Conservation (phyloP, 192 early-diverging fungal species). For the Coemansia sp. region DNA sequence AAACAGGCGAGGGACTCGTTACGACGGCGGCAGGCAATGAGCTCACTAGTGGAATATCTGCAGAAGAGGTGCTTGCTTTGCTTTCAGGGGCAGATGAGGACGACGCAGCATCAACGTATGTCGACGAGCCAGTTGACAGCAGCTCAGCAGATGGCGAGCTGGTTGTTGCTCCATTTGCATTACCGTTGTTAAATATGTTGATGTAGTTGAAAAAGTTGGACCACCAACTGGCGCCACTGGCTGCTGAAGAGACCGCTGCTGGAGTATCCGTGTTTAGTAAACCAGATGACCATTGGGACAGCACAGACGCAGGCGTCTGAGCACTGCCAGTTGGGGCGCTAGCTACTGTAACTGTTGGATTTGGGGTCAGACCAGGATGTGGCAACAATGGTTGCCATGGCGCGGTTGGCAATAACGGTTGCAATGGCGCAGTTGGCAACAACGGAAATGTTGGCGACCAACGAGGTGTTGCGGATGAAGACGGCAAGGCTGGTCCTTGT, state of each 20-base stretch:
- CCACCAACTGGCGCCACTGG: not conserved
- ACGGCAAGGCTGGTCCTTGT: not conserved
- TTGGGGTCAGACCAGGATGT: not conserved
- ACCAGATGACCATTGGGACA: not conserved
- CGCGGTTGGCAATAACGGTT: not conserved
- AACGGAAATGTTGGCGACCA: not conserved
- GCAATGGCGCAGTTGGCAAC: not conserved
- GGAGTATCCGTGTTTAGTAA: not conserved
- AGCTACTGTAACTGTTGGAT: not conserved
- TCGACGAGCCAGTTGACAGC: not conserved
- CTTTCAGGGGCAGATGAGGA: not conserved
- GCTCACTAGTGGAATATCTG: not conserved
- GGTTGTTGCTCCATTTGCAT: not conserved
- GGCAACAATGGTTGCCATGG: not conserved
- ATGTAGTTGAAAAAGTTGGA: conserved; percentile 1
- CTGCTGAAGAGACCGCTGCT: not conserved
- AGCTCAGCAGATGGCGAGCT: not conserved
- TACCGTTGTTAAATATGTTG: not conserved
- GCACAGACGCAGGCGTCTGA: not conserved
- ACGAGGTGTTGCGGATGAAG: not conserved
- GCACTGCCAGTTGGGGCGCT: not conserved
- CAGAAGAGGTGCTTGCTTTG: not conserved
- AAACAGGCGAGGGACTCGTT: not conserved
- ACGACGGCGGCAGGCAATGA: not conserved
- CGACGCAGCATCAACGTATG: not conserved